These are phyloP conservation scores for Pistacia atlantica DNA, from an alignment of 345 rosid species.

Conservation along the genomic window DNA sequence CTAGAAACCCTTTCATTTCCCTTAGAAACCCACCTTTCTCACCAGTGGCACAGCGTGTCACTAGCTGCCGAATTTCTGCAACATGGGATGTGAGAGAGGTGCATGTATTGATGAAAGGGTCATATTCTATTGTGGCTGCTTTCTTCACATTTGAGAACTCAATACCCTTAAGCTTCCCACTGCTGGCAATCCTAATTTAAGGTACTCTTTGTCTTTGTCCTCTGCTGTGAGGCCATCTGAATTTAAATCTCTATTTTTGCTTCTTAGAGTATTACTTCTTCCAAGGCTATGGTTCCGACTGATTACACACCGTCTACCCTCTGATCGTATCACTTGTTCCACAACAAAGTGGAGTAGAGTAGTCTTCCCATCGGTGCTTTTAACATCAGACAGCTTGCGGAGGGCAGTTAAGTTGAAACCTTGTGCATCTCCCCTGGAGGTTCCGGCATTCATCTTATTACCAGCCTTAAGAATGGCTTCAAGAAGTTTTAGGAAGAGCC, in stretches of 20 bases:
- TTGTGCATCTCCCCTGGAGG: conserved; percentile 82
- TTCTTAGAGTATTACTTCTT: conserved; percentile 17
- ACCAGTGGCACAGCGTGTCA: conserved; percentile 25
- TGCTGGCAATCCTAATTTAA: conserved; percentile 53
- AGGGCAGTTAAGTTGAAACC: conserved; percentile 73
- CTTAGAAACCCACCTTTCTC: conserved; percentile 47
- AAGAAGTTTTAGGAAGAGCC: conserved; percentile 73
- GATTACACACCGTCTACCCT: conserved; percentile 49
- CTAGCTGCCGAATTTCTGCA: conserved; percentile 43
- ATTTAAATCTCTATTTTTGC: conserved; percentile 6
- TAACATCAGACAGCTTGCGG: conserved; percentile 68
- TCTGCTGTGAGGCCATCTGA: conserved; percentile 31
- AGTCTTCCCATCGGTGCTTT: conserved; percentile 77
- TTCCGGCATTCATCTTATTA: conserved; percentile 85
- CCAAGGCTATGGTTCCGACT: conserved; percentile 27
- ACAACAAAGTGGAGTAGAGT: conserved; percentile 82
- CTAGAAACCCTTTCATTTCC: conserved; percentile 69
- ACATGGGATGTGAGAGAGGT: conserved; percentile 47
- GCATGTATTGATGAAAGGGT: conserved; percentile 46
- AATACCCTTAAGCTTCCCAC: conserved; percentile 42
- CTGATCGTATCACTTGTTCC: conserved; percentile 69
- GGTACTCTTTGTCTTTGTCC: conserved; percentile 47
- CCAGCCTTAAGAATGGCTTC: conserved; percentile 92
- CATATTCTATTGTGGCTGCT: conserved; percentile 57
- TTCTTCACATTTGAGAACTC: conserved; percentile 67